Conservation (phyloP, 768 basidiomycete species). For the Podaxis sp. region DNA sequence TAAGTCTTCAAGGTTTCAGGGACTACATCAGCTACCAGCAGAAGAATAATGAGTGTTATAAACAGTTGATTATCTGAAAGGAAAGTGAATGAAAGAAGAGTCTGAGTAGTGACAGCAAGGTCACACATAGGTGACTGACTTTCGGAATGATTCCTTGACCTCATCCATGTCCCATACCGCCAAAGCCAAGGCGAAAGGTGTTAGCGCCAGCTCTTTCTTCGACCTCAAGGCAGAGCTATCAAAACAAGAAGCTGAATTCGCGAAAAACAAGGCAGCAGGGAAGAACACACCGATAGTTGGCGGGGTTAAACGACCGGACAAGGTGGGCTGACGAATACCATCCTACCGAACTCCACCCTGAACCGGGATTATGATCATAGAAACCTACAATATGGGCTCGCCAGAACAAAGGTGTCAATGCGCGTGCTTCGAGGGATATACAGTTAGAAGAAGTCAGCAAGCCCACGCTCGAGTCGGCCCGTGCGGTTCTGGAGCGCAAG, state of each 20-base stretch:
- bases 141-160: not conserved
- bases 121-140: not conserved
- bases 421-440: constrained; percentile 63
- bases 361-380: constrained; percentile 33
- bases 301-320: constrained; percentile 66
- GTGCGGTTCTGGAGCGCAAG: constrained; percentile 72
- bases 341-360: not conserved
- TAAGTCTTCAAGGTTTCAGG: too few species aligned
- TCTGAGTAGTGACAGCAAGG: not conserved
- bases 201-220: constrained; percentile 76
- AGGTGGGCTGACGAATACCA: constrained; percentile 42
- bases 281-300: constrained; percentile 54
- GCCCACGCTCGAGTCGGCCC: constrained; percentile 71
- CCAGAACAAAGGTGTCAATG: constrained; percentile 71
- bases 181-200: constrained; percentile 68
- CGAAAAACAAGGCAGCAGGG: constrained; percentile 60
- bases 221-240: constrained; percentile 76
- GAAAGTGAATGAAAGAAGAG: not conserved
- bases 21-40: too few species aligned
- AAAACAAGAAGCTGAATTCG: constrained; percentile 59
- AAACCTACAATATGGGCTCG: constrained; percentile 78
- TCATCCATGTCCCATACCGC: constrained; percentile 45
- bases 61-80: too few species aligned
- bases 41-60: too few species aligned
- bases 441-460: constrained; percentile 70